Conservation (phyloP, 1,139 yeast genomes). For the Yamadazyma buinensis region DNA sequence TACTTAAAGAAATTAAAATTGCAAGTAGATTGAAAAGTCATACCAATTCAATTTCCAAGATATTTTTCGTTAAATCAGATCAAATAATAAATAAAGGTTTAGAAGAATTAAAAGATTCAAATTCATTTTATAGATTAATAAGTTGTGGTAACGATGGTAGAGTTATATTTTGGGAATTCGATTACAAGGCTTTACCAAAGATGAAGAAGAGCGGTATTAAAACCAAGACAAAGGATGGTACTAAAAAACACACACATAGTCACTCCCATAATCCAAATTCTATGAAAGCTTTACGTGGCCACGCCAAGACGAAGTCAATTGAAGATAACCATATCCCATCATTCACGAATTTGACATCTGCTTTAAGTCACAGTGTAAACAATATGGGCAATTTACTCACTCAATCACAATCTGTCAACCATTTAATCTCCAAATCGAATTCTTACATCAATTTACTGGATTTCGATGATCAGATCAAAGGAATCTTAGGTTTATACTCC, state of each 20-base stretch:
- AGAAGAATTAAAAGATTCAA: slow-evolving; percentile 17
- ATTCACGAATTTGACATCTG: slow-evolving; percentile 8
- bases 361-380: slow-evolving; percentile 5
- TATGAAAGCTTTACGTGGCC: slow-evolving; percentile 5
- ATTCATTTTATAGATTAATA: slow-evolving; percentile 50
- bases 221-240: not conserved
- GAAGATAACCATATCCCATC: slow-evolving; percentile 9
- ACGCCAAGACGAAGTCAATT: slow-evolving; percentile 11
- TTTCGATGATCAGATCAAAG: slow-evolving; percentile 14
- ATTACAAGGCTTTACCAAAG: slow-evolving; percentile 56
- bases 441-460: slow-evolving; percentile 18
- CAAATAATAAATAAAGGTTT: slow-evolving; percentile 9
- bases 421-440: slow-evolving; percentile 2
- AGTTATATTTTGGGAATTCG: slow-evolving; percentile 69
- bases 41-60: slow-evolving; percentile 55
- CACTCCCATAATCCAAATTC: not conserved
- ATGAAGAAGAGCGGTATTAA: slow-evolving; percentile 22
- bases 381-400: slow-evolving; percentile 13
- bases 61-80: slow-evolving; percentile 29
- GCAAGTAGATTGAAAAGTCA: slow-evolving; percentile 62
- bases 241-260: not conserved
- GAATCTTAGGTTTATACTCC: slow-evolving; percentile 29
- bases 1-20: slow-evolving; percentile 39
- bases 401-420: not conserved
- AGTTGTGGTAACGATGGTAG: slow-evolving; percentile 72